Percentiles rank a stretch among this genome's conserved stretches.
These are phyloP conservation scores for Pseudocercospora cruenta DNA, from an alignment of 2,329 filamentous ascomycete species.

Conservation along the genomic window DNA sequence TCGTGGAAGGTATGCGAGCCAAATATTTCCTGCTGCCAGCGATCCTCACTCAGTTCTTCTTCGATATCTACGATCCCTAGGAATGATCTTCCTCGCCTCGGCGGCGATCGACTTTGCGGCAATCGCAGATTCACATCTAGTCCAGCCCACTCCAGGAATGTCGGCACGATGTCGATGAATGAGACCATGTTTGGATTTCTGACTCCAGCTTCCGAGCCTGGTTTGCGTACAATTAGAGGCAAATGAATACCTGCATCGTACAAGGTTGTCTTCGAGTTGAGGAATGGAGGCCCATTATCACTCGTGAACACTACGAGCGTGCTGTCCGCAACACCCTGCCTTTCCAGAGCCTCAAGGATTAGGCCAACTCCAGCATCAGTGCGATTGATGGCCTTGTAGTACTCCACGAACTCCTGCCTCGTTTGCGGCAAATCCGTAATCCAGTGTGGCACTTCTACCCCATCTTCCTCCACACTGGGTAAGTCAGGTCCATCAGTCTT, in stretches of 20 bases:
- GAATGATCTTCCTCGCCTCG: conserved; percentile 44
- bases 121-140: not conserved
- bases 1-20: conserved; percentile 59
- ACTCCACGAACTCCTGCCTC: conserved; percentile 49
- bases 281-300: conserved; percentile 55
- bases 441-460: conserved; percentile 49
- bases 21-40: conserved; percentile 46
- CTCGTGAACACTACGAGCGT: conserved; percentile 54
- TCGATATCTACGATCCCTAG: conserved; percentile 41
- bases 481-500: conserved; percentile 30
- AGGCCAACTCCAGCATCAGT: conserved; percentile 50
- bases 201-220: conserved; percentile 33
- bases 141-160: conserved; percentile 48
- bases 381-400: conserved; percentile 44
- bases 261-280: conserved; percentile 57
- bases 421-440: conserved; percentile 48
- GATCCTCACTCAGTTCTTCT: conserved; percentile 30
- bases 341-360: conserved; percentile 43
- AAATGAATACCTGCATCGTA: conserved; percentile 54
- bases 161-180: conserved; percentile 53
- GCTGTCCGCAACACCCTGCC: conserved; percentile 38
- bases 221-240: conserved; percentile 48
- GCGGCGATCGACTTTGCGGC: conserved; percentile 20
- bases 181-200: conserved; percentile 52
- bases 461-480: conserved; percentile 29